Evolutionary conservation across 208 protist genomes (phyloP), one percentile per base, ranked within the genome.

Genomic region (Porcisia deanei): DNA sequence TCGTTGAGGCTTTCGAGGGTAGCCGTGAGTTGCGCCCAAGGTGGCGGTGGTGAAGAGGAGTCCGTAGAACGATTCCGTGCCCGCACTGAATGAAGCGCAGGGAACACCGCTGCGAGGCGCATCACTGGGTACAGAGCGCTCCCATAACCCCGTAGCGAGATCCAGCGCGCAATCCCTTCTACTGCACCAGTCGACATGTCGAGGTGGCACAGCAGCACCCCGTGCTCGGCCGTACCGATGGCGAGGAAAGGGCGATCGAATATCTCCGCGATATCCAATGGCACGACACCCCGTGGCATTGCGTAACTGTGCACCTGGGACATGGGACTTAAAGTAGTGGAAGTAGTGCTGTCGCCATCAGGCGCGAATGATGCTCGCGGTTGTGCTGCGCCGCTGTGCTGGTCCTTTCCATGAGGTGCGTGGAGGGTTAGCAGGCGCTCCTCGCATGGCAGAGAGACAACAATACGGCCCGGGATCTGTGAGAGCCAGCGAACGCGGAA

Each of bases 401-500:
- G 10, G 45, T 8, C 45, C 14, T 55, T 37, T 12, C 2, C 37
- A 54, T 84, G 76, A 18, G 86, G 71, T 3, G 69, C 85, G 20
- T 76, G 39, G n/a, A 96, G 49, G 6, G 87, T 88, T 14, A 94
- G 55, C 12, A 96, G 7, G 10, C 90, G 84, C 76, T 96, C 92
- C 69, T 96, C 92, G 79, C 85, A 94, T 7, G 92, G 85, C 14
- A 96, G 78, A 1, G 87, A 93, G 20, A 89, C 85, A 20, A 94
- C 72, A 49, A 96, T 43, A 34, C 73, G 66, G 0, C 79, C 76
- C 18, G 59, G 53, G 59, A 81, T 61, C 55, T 81, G 71, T 34
- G 73, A 75, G 6, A 90, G 82, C 89, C 91, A 95, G 52, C 92
- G 68, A 22, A 88, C 47, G 71, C 85, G 85, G 70, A 83, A 93